Conservation (phyloP, 176 grass and related monocot species). For the Phoenix dactylifera region DNA sequence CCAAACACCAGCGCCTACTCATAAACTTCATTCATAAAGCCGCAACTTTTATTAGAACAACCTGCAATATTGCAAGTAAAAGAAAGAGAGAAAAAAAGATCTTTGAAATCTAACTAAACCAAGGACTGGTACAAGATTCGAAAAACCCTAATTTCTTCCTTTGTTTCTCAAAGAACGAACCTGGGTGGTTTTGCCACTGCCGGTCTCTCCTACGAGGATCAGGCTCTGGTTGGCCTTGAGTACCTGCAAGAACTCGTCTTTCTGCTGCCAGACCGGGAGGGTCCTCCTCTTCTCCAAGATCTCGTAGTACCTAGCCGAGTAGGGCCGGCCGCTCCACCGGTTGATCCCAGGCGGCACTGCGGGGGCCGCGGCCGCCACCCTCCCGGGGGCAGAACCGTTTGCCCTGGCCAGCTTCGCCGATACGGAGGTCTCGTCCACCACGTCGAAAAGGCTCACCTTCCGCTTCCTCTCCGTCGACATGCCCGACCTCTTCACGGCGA, state of each 20-base stretch:
- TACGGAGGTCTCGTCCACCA: constrained; percentile 66
- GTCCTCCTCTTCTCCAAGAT: constrained; percentile 82
- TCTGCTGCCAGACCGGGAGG: constrained; percentile 97
- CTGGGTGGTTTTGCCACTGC: constrained; percentile 99
- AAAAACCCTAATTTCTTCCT: no score
- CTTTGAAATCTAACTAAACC: no score
- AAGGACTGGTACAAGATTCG: no score
- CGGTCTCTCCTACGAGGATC: constrained; percentile 89
- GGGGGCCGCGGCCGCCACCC: constrained; percentile 16
- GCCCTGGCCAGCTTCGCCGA: constrained; percentile 40
- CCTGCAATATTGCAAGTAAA: no score
- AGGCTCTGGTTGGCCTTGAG: constrained; percentile 71
- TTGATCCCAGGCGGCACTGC: constrained; percentile 31
- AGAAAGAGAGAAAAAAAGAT: no score
- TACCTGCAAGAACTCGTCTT: constrained; percentile 69
- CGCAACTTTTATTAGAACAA: no score
- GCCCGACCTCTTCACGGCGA: no score
- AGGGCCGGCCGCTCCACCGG: constrained; percentile 74
- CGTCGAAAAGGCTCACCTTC: constrained; percentile 97
- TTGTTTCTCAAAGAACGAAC: constrained; percentile 9
- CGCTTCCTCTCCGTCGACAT: constrained; percentile 94
- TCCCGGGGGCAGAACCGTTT: constrained; percentile 19
- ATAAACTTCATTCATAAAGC: no score
- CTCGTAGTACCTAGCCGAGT: constrained; percentile 61
- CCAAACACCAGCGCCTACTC: no score